Evolutionary conservation across 305 asterid genomes (phyloP).

Genomic region (Vinca major): DNA sequence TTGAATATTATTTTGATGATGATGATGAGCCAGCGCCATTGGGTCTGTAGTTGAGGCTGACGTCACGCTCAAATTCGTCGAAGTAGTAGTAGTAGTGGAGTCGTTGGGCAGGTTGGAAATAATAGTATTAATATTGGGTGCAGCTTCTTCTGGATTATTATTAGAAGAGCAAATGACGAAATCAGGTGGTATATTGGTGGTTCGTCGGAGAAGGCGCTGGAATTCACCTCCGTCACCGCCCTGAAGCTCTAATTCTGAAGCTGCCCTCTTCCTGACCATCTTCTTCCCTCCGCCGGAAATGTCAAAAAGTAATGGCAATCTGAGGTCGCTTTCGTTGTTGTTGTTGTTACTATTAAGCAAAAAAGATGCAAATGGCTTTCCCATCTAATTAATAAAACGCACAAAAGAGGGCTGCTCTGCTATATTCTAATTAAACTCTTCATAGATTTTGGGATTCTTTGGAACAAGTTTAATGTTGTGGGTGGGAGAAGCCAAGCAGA

Average conservation of each 20-base stretch:
- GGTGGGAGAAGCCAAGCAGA: slow-evolving; percentile 44
- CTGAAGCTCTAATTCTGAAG: slow-evolving; percentile 65
- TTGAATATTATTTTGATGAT: slow-evolving; percentile 10
- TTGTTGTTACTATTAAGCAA: slow-evolving; percentile 13
- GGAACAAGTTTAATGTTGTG: background rate
- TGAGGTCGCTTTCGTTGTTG: slow-evolving; percentile 10
- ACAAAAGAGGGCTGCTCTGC: background rate
- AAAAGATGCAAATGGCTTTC: slow-evolving; percentile 31
- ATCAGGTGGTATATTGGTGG: too few species aligned
- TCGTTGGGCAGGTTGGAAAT: slow-evolving; percentile 44
- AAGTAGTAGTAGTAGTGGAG: slow-evolving; percentile 45
- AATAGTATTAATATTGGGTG: background rate
- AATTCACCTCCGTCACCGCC: slow-evolving; percentile 15
- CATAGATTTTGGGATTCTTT: too few species aligned
- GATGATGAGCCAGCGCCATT: slow-evolving; percentile 21
- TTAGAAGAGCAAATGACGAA: too few species aligned
- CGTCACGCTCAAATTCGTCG: slow-evolving; percentile 34
- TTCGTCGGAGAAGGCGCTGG: slow-evolving; percentile 45
- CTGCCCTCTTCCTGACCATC: slow-evolving; percentile 67
- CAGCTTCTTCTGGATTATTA: too few species aligned
- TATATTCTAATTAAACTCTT: background rate
- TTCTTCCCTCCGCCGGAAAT: slow-evolving; percentile 19
- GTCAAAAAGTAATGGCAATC: slow-evolving; percentile 8
- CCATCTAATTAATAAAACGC: slow-evolving; percentile 18
- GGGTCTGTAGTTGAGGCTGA: slow-evolving; percentile 33